phyloP scores from a whole-genome alignment of 2,329 filamentous ascomycete genomes.

The Lojkania enalia region DNA sequence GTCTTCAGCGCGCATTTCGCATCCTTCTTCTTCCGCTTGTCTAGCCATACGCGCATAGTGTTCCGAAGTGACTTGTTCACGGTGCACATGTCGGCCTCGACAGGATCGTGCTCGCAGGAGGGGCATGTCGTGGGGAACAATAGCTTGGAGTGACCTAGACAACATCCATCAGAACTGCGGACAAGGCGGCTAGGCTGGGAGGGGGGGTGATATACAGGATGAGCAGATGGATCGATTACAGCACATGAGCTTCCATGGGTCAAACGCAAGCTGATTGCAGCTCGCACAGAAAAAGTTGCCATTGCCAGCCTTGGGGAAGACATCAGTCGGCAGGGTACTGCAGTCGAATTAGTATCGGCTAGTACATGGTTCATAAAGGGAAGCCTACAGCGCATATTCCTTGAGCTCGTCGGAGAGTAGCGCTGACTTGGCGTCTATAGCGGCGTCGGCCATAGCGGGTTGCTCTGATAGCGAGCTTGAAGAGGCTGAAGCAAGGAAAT shows the following conservation, averaged over 20 bases:
- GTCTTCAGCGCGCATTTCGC: constrained; percentile 37
- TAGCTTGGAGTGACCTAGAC: constrained; percentile 32
- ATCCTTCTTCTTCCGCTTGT: constrained; percentile 75
- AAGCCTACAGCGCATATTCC: constrained; percentile 35
- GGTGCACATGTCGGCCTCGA: constrained; percentile 84
- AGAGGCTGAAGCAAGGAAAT: constrained; percentile 28
- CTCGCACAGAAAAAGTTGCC: constrained; percentile 87
- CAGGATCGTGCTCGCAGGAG: constrained; percentile 87
- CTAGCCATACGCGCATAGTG: constrained; percentile 87
- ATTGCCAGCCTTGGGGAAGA: constrained; percentile 70
- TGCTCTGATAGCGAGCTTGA: constrained; percentile 18
- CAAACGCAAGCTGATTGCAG: constrained; percentile 87
- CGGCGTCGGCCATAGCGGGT: constrained; percentile 34
- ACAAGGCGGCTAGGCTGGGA: background rate
- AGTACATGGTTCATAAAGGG: background rate
- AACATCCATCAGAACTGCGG: constrained; percentile 8
- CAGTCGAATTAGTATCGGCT: constrained; percentile 14
- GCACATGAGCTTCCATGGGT: constrained; percentile 88
- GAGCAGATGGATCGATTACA: constrained; percentile 96
- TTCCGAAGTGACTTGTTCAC: constrained; percentile 89
- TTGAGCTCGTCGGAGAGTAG: constrained; percentile 39
- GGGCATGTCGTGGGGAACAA: constrained; percentile 82
- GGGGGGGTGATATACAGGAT: constrained; percentile 64
- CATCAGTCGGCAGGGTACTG: constrained; percentile 77
- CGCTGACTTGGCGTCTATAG: constrained; percentile 35